phyloP scores from a whole-genome alignment of 2,329 filamentous ascomycete species.

The Trichoderma brevicompactum region DNA sequence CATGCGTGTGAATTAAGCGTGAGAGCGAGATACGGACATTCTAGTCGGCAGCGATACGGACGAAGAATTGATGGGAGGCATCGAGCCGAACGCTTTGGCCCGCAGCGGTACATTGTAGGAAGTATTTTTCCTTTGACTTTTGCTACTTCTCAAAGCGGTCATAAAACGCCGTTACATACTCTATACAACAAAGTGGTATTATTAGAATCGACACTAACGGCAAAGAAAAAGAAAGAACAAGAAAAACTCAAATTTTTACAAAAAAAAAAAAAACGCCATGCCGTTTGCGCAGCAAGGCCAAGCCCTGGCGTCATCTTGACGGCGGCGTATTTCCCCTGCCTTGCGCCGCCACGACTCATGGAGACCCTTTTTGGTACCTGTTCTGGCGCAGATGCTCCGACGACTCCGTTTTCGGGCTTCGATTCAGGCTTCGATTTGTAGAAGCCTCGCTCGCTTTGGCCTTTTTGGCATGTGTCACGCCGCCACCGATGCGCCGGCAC shows the following conservation, averaged over 20 bases:
- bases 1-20: no score
- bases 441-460: not conserved
- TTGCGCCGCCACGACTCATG: constrained; percentile 22
- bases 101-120: not conserved
- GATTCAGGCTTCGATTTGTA: constrained; percentile 21
- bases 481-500: constrained; percentile 6
- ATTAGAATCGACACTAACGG: not conserved
- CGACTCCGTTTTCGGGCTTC: constrained; percentile 29
- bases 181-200: not conserved
- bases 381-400: not conserved
- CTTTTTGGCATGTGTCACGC: constrained; percentile 19
- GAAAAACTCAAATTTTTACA: not conserved
- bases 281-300: constrained; percentile 6
- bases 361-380: constrained; percentile 2
- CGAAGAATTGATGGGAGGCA: not conserved
- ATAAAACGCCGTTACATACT: no score
- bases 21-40: not conserved
- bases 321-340: constrained; percentile 11
- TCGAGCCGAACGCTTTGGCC: not conserved
- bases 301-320: constrained; percentile 24
- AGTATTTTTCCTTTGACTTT: not conserved
- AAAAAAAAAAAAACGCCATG: not conserved
- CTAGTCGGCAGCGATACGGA: not conserved
- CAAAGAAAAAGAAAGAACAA: not conserved
- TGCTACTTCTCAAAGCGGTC: not conserved